These are phyloP conservation scores for Pythium volutum DNA, from an alignment of 352 stramenopile species.

Conservation along the genomic window DNA sequence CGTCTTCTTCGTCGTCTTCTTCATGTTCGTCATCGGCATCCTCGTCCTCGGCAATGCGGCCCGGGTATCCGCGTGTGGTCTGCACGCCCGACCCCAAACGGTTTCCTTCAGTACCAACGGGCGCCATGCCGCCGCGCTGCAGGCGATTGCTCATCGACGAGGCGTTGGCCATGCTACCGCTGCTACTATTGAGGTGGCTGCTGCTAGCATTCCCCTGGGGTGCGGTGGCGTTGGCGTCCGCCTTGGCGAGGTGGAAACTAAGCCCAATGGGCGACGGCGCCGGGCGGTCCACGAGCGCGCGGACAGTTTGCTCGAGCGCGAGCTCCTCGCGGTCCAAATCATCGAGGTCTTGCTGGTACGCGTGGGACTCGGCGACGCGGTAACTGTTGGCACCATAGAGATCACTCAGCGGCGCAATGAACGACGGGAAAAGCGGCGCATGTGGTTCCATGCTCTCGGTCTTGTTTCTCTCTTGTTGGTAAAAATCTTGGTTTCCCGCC, in stretches of 20 bases:
- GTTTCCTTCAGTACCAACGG: slow-evolving; percentile 2
- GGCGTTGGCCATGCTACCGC: background rate
- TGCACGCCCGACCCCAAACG: slow-evolving; percentile 7
- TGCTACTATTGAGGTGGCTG: background rate
- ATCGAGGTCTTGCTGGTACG: slow-evolving; percentile 44
- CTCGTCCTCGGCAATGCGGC: slow-evolving; percentile 1
- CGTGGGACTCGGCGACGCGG: slow-evolving; percentile 44
- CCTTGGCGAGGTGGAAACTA: slow-evolving; percentile 43
- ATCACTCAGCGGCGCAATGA: slow-evolving; percentile 44
- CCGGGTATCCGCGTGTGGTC: slow-evolving; percentile 16
- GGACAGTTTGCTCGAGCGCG: slow-evolving; percentile 47
- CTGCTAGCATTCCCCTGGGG: background rate
- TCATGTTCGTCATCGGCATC: slow-evolving; percentile 7
- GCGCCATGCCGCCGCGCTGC: slow-evolving; percentile 11
- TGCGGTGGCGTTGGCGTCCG: background rate
- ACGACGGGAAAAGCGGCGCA: slow-evolving; percentile 32
- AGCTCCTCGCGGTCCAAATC: slow-evolving; percentile 58
- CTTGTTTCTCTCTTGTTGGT: background rate
- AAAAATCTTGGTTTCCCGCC: background rate
- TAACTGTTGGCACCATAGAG: slow-evolving; percentile 55
- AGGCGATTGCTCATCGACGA: background rate
- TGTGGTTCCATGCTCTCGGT: slow-evolving; percentile 21
- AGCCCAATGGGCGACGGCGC: slow-evolving; percentile 53
- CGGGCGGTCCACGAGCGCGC: slow-evolving; percentile 45
- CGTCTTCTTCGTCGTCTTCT: slow-evolving; percentile 9